Base-by-base conservation (phyloP, 352 stramenopile genomes). In the Phytophthora pisi region DNA sequence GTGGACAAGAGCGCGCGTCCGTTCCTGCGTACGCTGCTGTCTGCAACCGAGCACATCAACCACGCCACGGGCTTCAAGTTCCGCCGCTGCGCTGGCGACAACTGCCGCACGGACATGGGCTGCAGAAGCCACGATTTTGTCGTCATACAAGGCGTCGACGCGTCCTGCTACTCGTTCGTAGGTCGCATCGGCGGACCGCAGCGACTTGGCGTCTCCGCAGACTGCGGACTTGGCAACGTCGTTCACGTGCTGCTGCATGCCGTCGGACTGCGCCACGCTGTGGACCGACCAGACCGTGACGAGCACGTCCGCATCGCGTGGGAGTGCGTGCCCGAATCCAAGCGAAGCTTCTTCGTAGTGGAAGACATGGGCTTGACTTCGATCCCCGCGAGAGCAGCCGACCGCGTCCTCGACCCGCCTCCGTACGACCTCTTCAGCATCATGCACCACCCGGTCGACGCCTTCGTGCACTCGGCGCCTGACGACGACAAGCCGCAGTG, bases 391-490 rank as follows among this genome's bases (percentile, higher is more conserved):
- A 59, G 51, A 16, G 68, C 76, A 13, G 75, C 77, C 6, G 46
- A 74, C 18, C 56, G 30, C 3, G 24, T 62, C 3, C 38, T 74
- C 5, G 36, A 60, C 1, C 64, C 69, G 6, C 65, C 69, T 31
- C 81, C 86, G 2, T 95, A 95, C 69, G 84, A 95, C 53, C 90
- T 92, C 58, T 93, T 84, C 73, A 94, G 85, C 62, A 91, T 95
- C 70, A 95, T 95, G 86, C 88, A 95, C 61, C 81, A 91, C 54
- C 81, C 86, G 11, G 56, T 77, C 0, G 76, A 89, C 61, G 88
- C 84, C 5, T 95, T 95, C 43, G 83, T 90, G 34, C 79, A 82
- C 53, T 82, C 68, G 0, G 56, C 57, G 4, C 42, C 54, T 31
- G 49, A 61, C 10, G 70, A 73, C 7, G 61, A 51, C 47, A 72